phyloP scores from a whole-genome alignment of 306 rosid species.

The Leucaena leucocephala region DNA sequence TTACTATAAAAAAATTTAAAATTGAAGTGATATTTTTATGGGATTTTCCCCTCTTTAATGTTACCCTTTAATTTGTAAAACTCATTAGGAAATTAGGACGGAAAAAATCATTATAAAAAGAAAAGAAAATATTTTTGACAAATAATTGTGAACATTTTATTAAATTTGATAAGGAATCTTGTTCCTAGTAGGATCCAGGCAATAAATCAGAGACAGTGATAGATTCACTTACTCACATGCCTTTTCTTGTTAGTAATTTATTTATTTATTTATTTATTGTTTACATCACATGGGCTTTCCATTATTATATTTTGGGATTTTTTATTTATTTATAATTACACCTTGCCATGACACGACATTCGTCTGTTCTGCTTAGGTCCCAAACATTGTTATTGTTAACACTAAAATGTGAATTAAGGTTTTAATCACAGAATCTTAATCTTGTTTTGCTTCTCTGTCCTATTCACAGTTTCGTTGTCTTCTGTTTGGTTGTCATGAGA shows the following conservation, averaged over 20 bases:
- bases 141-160: no score
- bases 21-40: no score
- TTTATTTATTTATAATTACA: not conserved
- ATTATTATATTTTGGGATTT: not conserved
- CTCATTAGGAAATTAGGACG: not conserved
- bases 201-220: no score
- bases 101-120: no score
- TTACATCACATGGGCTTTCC: slow-evolving; percentile 1
- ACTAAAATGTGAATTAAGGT: not conserved
- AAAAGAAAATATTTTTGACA: no score
- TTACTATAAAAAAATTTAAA: no score
- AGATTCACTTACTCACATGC: not conserved
- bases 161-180: no score
- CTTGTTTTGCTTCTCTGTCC: not conserved
- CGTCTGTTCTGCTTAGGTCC: not conserved
- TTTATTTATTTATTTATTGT: no score
- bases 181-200: no score
- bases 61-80: no score
- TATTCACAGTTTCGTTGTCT: not conserved
- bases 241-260: not conserved
- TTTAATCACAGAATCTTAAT: not conserved
- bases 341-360: not conserved
- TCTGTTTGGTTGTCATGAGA: not conserved
- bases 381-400: not conserved
- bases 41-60: no score